phyloP scores from a whole-genome alignment of 2,329 filamentous ascomycete species.

The Neonectria hederae region DNA sequence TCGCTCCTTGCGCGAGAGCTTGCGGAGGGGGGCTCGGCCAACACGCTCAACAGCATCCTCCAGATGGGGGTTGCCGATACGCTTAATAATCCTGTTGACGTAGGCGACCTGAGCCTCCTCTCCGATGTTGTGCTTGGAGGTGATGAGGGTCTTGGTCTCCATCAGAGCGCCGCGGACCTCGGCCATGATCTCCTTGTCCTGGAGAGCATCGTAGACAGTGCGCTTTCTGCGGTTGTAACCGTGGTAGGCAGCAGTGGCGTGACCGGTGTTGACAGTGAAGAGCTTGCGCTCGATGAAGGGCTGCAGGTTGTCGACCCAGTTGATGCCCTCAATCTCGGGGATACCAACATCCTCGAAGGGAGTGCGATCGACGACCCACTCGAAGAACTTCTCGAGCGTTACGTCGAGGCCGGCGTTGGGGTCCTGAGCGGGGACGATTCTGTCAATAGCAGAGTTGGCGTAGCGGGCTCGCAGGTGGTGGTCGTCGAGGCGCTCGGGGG shows the following conservation, averaged over 20 bases:
- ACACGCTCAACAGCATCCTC: conserved; percentile 96
- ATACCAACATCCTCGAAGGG: conserved; percentile 76
- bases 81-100: conserved; percentile 88
- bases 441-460: conserved; percentile 98
- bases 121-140: conserved; percentile 84
- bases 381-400: conserved; percentile 97
- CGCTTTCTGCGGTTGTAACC: conserved; percentile 86
- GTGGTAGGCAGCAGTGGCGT: conserved; percentile 96
- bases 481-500: conserved; percentile 70
- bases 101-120: conserved; percentile 82
- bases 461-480: conserved; percentile 83
- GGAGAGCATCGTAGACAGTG: conserved; percentile 89
- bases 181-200: conserved; percentile 80
- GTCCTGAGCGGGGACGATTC: conserved; percentile 94
- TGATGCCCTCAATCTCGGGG: conserved; percentile 84
- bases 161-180: conserved; percentile 82
- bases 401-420: conserved; percentile 84
- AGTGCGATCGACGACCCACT: conserved; percentile 94
- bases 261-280: conserved; percentile 98
- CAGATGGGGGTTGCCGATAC: conserved; percentile 92
- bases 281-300: conserved; percentile 99
- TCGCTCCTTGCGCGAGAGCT: conserved; percentile 93
- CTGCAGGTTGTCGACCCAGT: conserved; percentile 90
- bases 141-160: conserved; percentile 88
- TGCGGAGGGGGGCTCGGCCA: conserved; percentile 91